phyloP scores from a whole-genome alignment of 768 basidiomycete species.

The Cubamyces sp. region DNA sequence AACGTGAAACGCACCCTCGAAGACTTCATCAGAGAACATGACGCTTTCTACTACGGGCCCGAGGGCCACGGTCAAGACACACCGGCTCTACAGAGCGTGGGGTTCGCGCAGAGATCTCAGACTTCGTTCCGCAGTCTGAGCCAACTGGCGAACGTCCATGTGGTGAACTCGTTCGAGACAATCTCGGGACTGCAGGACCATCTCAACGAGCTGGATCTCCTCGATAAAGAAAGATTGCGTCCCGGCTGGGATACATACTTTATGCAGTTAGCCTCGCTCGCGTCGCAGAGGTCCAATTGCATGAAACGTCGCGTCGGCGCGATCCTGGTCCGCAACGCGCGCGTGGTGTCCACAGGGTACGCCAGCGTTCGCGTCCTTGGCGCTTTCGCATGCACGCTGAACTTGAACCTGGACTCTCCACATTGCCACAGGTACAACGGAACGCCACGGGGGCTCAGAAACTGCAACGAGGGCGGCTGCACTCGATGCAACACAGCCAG shows the following conservation, averaged over 20 bases:
- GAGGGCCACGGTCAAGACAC: not conserved
- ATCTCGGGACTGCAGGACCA: constrained; percentile 59
- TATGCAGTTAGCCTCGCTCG: constrained; percentile 93
- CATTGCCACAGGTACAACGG: constrained; percentile 79
- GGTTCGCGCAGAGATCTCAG: not conserved
- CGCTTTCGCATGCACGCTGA: not conserved
- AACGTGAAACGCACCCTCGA: constrained; percentile 51
- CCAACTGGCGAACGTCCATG: constrained; percentile 61
- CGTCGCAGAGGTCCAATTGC: constrained; percentile 89
- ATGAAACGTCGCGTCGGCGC: constrained; percentile 98
- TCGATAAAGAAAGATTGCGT: constrained; percentile 74
- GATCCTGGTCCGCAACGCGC: constrained; percentile 83
- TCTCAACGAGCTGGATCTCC: constrained; percentile 69
- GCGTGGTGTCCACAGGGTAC: constrained; percentile 80
- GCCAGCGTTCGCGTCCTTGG: constrained; percentile 16
- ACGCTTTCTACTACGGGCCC: constrained; percentile 65
- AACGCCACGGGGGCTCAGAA: constrained; percentile 85
- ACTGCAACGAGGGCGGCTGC: constrained; percentile 95
- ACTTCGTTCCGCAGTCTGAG: constrained; percentile 32
- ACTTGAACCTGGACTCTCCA: too few species aligned
- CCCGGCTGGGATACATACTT: constrained; percentile 97
- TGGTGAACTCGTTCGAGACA: constrained; percentile 66
- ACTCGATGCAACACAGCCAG: constrained; percentile 67
- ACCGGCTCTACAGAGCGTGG: not conserved
- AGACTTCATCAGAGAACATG: constrained; percentile 75